Evolutionary conservation across 2,329 filamentous ascomycete species (phyloP).

Genomic region (Trichoderma sp.): DNA sequence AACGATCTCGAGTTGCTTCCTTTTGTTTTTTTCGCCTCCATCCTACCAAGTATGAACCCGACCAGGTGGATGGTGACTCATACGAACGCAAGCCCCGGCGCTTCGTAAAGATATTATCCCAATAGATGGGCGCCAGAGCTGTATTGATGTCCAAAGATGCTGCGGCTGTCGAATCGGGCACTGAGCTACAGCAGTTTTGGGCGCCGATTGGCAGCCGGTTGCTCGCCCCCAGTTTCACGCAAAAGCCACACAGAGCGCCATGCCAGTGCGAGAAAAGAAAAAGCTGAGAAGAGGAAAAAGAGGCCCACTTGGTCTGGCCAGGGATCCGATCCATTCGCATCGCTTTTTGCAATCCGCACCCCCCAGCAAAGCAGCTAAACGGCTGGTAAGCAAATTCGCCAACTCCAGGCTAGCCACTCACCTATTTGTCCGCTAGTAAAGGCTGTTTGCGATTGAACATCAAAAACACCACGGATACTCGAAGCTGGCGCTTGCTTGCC

Average conservation of each 20-base stretch:
- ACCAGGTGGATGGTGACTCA: conserved; percentile 27
- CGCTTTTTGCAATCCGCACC: conserved; percentile 6
- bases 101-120: conserved; percentile 29
- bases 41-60: not conserved
- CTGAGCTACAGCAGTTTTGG: conserved; percentile 22
- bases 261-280: conserved; percentile 1
- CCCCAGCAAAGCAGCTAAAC: conserved; percentile 19
- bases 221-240: conserved; percentile 20
- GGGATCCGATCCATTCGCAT: conserved; percentile 8
- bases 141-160: conserved; percentile 34
- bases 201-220: conserved; percentile 28
- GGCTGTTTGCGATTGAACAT: conserved; percentile 17
- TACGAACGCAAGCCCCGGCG: conserved; percentile 5
- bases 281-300: not conserved
- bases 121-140: conserved; percentile 27
- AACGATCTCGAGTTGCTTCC: not conserved
- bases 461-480: conserved; percentile 13
- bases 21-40: not conserved
- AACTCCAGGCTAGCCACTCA: conserved; percentile 21
- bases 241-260: conserved; percentile 14
- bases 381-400: conserved; percentile 12
- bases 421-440: conserved; percentile 11
- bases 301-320: conserved; percentile 1
- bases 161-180: conserved; percentile 28
- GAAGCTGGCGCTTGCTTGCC: conserved; percentile 10